These are phyloP conservation scores for Penicillium maclennaniae DNA, from an alignment of 495 filamentous ascomycete species.

Conservation along the genomic window DNA sequence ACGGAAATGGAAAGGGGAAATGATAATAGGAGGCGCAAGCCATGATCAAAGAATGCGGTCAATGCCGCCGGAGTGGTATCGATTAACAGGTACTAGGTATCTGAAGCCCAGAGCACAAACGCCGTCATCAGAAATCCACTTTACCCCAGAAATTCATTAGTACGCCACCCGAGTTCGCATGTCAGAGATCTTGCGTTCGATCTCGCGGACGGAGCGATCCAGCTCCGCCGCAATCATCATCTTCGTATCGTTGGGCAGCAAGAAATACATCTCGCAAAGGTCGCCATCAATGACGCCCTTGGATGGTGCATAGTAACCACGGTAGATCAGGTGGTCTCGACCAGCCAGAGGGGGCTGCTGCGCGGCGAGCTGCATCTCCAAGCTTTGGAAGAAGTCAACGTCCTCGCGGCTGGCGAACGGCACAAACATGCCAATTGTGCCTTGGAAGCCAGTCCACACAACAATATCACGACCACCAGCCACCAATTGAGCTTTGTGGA, in stretches of 20 bases:
- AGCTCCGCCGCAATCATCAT: slow-evolving; percentile 91
- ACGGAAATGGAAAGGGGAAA: neutral
- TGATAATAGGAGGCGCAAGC: neutral
- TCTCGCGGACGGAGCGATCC: slow-evolving; percentile 83
- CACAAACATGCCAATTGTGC: slow-evolving; percentile 86
- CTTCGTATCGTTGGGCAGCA: slow-evolving; percentile 81
- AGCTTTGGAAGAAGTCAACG: slow-evolving; percentile 92
- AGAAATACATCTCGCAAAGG: slow-evolving; percentile 84
- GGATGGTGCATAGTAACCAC: slow-evolving; percentile 93
- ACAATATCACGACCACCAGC: slow-evolving; percentile 88
- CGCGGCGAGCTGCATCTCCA: slow-evolving; percentile 78
- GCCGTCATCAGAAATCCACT: slow-evolving; percentile 24
- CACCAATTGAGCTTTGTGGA: slow-evolving; percentile 86
- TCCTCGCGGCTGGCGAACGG: slow-evolving; percentile 89
- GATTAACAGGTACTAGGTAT: slow-evolving; percentile 29
- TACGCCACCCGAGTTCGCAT: slow-evolving; percentile 87
- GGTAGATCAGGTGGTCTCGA: slow-evolving; percentile 89
- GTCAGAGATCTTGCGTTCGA: slow-evolving; percentile 93
- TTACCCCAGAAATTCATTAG: slow-evolving; percentile 35
- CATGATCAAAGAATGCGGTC: slow-evolving; percentile 9
- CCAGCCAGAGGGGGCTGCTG: slow-evolving; percentile 86
- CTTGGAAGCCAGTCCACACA: slow-evolving; percentile 90
- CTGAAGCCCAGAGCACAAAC: slow-evolving; percentile 22
- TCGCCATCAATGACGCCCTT: slow-evolving; percentile 99
- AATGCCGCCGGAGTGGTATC: slow-evolving; percentile 17